A percentile compares a stretch with the other conserved stretches of the same genome.
These are phyloP conservation scores for Beauveria brongniartii DNA, from an alignment of 2,329 filamentous ascomycete species.

Conservation along the genomic window DNA sequence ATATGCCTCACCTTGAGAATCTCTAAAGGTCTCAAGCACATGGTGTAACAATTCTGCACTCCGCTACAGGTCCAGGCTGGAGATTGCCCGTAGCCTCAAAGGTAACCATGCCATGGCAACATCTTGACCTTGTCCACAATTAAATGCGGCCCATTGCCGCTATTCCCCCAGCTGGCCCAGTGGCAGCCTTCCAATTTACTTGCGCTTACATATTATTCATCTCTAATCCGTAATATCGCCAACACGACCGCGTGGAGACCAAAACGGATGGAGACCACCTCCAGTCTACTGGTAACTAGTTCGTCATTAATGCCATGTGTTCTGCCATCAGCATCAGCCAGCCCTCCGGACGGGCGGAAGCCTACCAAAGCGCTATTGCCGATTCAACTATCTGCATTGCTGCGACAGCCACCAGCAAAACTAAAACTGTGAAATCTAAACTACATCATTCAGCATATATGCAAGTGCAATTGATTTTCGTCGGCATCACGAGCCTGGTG, in stretches of 20 bases:
- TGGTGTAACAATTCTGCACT: neutral
- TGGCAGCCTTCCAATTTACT: neutral
- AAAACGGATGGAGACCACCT: neutral
- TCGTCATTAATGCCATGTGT: neutral
- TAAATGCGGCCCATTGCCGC: slow-evolving; percentile 6
- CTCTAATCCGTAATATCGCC: neutral
- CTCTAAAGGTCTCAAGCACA: neutral
- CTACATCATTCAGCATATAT: neutral
- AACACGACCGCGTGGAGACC: neutral
- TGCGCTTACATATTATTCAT: slow-evolving; percentile 4
- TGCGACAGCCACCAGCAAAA: neutral
- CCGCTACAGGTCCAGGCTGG: neutral
- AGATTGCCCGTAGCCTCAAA: neutral
- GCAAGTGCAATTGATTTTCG: too few relatives aligned
- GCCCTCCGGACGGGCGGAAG: slow-evolving; percentile 7
- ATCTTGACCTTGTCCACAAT: neutral
- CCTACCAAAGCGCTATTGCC: neutral
- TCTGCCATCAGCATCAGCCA: neutral
- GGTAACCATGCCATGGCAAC: neutral
- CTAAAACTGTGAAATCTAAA: neutral
- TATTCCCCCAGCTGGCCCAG: neutral
- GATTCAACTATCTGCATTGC: neutral
- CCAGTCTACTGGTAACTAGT: neutral
- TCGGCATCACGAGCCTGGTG: neutral
- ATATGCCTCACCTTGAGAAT: neutral